Percentiles rank a stretch among this genome's conserved stretches.
Conservation (phyloP, 2,329 filamentous ascomycete genomes). For the Kalmusia sp. region DNA sequence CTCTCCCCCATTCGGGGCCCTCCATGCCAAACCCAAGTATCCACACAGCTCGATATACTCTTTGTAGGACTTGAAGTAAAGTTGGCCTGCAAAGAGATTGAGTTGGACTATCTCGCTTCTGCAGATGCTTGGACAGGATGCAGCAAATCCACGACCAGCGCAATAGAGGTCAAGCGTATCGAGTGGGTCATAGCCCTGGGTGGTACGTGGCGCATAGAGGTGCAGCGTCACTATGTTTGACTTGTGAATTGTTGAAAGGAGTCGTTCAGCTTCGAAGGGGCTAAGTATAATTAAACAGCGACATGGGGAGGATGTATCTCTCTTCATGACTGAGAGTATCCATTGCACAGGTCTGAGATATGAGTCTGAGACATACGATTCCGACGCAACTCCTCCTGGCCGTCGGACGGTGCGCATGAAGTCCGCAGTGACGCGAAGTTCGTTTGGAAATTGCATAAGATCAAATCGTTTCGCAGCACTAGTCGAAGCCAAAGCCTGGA, state of each 20-base stretch:
- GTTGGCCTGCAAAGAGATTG: constrained; percentile 72
- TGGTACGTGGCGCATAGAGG: constrained; percentile 60
- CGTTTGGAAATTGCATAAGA: constrained; percentile 43
- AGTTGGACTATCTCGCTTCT: constrained; percentile 61
- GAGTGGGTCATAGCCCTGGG: constrained; percentile 43
- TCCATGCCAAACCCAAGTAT: constrained; percentile 58
- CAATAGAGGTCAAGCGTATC: constrained; percentile 57
- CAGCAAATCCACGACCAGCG: constrained; percentile 28
- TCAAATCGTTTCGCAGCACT: constrained; percentile 49
- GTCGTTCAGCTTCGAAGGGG: constrained; percentile 64
- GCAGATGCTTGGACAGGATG: constrained; percentile 31
- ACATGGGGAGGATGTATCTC: too few relatives aligned
- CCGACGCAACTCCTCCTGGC: background rate
- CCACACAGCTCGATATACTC: constrained; percentile 64
- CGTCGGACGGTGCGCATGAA: constrained; percentile 56
- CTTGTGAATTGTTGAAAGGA: constrained; percentile 52
- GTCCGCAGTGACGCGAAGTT: constrained; percentile 59
- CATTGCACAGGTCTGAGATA: constrained; percentile 64
- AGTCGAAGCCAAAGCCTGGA: constrained; percentile 51
- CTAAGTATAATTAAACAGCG: constrained; percentile 70
- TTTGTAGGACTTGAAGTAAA: constrained; percentile 63
- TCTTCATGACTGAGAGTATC: constrained; percentile 56
- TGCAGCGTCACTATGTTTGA: constrained; percentile 54
- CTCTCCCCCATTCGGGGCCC: constrained; percentile 22
- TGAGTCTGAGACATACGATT: constrained; percentile 45